phyloP scores from a whole-genome alignment of 2,329 filamentous ascomycete genomes.

The Pseudocercospora eumusae region DNA sequence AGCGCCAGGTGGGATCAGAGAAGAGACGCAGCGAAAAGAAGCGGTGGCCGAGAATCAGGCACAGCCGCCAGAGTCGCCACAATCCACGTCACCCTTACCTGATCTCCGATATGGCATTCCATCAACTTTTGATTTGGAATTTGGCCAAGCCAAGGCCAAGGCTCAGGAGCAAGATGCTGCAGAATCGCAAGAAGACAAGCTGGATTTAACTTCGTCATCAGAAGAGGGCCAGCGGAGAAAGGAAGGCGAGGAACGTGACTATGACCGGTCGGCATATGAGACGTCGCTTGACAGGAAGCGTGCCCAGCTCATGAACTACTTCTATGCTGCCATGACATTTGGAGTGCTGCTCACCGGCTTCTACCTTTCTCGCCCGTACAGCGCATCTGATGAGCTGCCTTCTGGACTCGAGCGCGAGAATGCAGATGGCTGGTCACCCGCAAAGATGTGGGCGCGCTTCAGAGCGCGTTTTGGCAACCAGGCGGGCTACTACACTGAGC shows the following conservation, averaged over 20 bases:
- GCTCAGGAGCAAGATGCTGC: conserved; percentile 29
- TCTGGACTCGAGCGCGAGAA: conserved; percentile 61
- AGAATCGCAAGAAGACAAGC: conserved; percentile 37
- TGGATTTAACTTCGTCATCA: conserved; percentile 36
- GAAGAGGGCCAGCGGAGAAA: conserved; percentile 31
- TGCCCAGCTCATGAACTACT: conserved; percentile 71
- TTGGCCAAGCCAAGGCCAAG: conserved; percentile 48
- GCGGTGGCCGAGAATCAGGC: conserved; percentile 33
- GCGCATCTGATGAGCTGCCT: conserved; percentile 66
- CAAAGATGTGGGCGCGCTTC: conserved; percentile 77
- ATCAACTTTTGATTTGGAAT: conserved; percentile 81
- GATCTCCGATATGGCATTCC: conserved; percentile 94
- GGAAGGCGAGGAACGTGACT: conserved; percentile 63
- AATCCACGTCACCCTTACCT: conserved; percentile 65
- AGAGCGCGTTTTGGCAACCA: conserved; percentile 73
- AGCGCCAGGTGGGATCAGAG: conserved; percentile 31
- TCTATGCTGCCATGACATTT: conserved; percentile 64
- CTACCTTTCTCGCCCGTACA: conserved; percentile 86
- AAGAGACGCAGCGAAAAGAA: conserved; percentile 33
- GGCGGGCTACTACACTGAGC: conserved; percentile 92
- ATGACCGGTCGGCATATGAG: conserved; percentile 79
- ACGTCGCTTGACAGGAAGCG: conserved; percentile 86
- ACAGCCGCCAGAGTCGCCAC: conserved; percentile 20
- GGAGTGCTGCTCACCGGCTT: conserved; percentile 60
- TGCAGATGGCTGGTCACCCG: conserved; percentile 75